Evolutionary conservation across 2,329 filamentous ascomycete genomes (phyloP), one percentile per base, ranked within the genome.

Genomic region (Leptodontidium sp.): DNA sequence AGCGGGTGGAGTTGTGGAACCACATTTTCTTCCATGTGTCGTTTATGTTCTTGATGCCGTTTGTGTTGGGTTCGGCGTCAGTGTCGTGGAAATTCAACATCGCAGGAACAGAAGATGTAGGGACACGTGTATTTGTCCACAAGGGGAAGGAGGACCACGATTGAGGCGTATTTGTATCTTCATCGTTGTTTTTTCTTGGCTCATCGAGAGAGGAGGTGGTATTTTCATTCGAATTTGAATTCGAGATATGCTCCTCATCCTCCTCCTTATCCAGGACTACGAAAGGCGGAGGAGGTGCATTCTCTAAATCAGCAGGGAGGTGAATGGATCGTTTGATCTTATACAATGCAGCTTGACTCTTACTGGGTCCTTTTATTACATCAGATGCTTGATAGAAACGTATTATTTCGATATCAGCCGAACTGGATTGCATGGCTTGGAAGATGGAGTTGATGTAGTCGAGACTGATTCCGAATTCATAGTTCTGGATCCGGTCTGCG

Each of bases 361-460:
- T 50, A 14, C 70, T 72, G 9, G 63, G 65, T 0, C 67, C 71
- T 21, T 62, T 52, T 26, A 70, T 65, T 6, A 69, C 9, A 11
- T 40, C 40, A 8, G 62, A 65, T 2, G 65, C 29, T 12, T 74
- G 58, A 32, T 72, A 61, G 49, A 75, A 75, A 14, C 21, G 65
- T 1, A 75, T 40, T n/a, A 70, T 72, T 26, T 63, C 64, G 26
- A 75, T 17, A 58, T 77, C 73, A 38, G 69, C 45, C 3, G 35
- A 50, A 15, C 68, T 69, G 17, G 71, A 63, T 9, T 69, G 59
- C 59, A 75, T 69, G 17, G 68, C 43, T 40, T 76, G 75, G 50
- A 77, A 76, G 2, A 76, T 58, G 3, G 61, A 68, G 21, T 66
- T 70, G 11, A 21, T 32, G 43, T 77, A 74, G 45, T 77, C 75